Base-by-base conservation (phyloP, 306 rosid species). In the Canavalia gladiata region DNA sequence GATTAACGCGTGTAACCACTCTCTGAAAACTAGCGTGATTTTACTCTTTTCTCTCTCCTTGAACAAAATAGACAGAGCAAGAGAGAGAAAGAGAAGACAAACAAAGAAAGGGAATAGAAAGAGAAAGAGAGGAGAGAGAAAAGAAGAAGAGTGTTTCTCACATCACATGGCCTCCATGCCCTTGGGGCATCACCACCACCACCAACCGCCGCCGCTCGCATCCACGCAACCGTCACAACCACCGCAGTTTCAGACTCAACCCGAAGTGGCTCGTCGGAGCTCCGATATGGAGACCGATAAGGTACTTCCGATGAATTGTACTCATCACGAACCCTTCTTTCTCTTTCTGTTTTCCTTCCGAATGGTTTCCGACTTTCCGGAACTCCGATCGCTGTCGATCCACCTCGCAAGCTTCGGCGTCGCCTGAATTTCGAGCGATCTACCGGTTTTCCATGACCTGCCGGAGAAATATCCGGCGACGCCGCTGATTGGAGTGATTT, bases 261-360 rank as follows among this genome's bases (percentile, higher is more conserved):
- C 77, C 4, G 85, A 78, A 79, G 83, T 49, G 8, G 30, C 87
- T 80, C 89, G 85, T 37, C 88, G 88, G 66, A 74, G 88, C 84
- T 88, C 96, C 72, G 88, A 69, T 29, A 88, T 91, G 92, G 91
- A 88, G 68, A 63, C 92, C 55, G 90, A 91, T 68, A 94, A 90
- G 93, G 98, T 89, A 56, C 74, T 65, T 77, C 41, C 66, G 76
- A 70, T 12, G 1, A 3, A 34, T 37, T 85, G 50, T 51, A 58
- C 78, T 64, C 79, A 52, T 9, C 69, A 31, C 3, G 6, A 50
- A 37, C 60, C 60, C 54, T 64, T 64, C 39, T 85, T 31, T 47
- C 45, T 30, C 0, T 35, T 34, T 84, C 7, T 8, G 6, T 63
- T 10, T 5, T 6, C 8, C 18, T 11, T 41, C 60, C 18, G 0